Evolutionary conservation across 2,329 filamentous ascomycete species (phyloP).

Genomic region (Exophiala sp.): DNA sequence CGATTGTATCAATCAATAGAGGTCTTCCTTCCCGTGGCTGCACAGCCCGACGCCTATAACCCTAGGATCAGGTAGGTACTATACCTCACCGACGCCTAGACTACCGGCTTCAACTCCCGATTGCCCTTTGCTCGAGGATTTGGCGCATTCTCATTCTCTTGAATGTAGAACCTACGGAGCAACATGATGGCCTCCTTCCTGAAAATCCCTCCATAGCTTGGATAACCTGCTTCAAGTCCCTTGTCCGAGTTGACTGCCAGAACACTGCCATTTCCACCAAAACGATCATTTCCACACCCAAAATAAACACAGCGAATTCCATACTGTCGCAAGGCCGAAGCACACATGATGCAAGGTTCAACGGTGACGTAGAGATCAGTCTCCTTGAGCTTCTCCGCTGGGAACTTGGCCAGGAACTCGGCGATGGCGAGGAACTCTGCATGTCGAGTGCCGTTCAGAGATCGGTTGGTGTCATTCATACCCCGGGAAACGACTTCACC

Average conservation of each 20-base stretch:
- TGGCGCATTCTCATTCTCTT: constrained; percentile 83
- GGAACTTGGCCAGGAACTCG: constrained; percentile 58
- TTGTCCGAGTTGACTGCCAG: constrained; percentile 50
- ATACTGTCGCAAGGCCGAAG: constrained; percentile 82
- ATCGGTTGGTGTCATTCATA: constrained; percentile 95
- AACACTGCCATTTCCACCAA: constrained; percentile 92
- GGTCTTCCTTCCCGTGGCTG: too few species aligned
- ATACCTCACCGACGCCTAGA: constrained; percentile 6
- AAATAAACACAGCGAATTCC: constrained; percentile 87
- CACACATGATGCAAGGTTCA: constrained; percentile 98
- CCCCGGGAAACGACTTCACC: constrained; percentile 75
- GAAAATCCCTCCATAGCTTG: constrained; percentile 79
- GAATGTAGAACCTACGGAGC: constrained; percentile 89
- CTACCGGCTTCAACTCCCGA: constrained; percentile 53
- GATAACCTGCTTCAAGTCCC: constrained; percentile 68
- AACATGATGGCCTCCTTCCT: constrained; percentile 90
- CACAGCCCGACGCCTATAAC: too few species aligned
- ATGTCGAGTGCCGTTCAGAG: constrained; percentile 81
- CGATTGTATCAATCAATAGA: too few species aligned
- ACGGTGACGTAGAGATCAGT: constrained; percentile 91
- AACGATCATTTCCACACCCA: constrained; percentile 92
- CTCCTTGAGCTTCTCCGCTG: constrained; percentile 62
- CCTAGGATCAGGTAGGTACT: too few species aligned
- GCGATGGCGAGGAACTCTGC: constrained; percentile 88
- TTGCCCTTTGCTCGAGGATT: constrained; percentile 61